phyloP scores from a whole-genome alignment of 345 rosid genomes.

The Trapa incisa region DNA sequence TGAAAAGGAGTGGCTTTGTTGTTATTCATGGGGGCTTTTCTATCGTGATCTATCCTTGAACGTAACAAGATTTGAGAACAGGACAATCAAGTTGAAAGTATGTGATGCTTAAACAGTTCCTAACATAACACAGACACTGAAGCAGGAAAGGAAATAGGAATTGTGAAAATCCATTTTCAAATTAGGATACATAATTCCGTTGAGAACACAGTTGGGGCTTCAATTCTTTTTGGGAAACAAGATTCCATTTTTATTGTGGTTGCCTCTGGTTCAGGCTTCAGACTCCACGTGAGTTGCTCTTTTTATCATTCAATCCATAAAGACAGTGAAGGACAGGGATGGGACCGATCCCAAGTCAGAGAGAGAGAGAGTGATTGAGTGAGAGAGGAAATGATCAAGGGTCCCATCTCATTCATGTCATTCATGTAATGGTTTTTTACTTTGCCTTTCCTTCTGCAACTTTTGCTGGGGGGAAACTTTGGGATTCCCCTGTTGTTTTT shows the following conservation, averaged over 20 bases:
- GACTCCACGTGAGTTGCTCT: conserved; percentile 95
- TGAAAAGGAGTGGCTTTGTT: conserved; percentile 25
- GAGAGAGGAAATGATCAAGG: no score
- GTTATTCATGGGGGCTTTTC: conserved; percentile 7
- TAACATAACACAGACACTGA: no score
- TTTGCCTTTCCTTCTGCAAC: conserved; percentile 37
- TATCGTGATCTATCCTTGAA: conserved; percentile 1
- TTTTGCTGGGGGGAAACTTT: conserved; percentile 23
- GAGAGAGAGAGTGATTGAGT: no score
- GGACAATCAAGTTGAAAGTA: no score
- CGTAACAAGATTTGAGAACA: conserved; percentile 3
- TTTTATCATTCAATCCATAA: conserved; percentile 95
- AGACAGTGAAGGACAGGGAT: conserved; percentile 67
- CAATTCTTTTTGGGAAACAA: not conserved
- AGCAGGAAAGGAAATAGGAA: no score
- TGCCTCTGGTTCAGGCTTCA: conserved; percentile 97
- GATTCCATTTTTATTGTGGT: conserved; percentile 29
- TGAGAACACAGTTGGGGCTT: not conserved
- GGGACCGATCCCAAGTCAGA: conserved; percentile 30
- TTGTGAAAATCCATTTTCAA: no score
- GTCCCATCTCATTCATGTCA: conserved; percentile 46
- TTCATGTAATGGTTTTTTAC: conserved; percentile 82
- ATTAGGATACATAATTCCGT: not conserved
- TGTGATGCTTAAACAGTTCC: no score
- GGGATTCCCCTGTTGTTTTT: no score